Evolutionary conservation across 1,139 yeast species (phyloP), one percentile per base, ranked within the genome.

Genomic region (Debaryomyces psychrophilus): DNA sequence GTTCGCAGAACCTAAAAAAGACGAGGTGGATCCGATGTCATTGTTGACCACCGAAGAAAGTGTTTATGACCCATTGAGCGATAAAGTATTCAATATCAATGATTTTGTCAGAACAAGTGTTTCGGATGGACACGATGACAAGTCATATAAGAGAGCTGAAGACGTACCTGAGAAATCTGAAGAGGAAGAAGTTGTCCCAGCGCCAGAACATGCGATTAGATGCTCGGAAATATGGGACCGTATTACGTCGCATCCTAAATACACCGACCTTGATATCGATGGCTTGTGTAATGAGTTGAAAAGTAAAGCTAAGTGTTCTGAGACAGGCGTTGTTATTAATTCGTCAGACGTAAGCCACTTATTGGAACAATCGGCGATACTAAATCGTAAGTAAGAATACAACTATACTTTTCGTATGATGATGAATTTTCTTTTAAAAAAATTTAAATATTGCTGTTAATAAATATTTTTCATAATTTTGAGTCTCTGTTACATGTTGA

Each of bases 191-290:
- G 62, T 61, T 29, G 70, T 61, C 6, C 68, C 69, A 8, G 69
- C 69, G 8, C 65, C 85, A 60, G 65, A 70, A 65, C 41, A 72
- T 65, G 58, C 68, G 1, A 59, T 61, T 52, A 60, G 82, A 59
- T 93, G 99, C 65, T 83, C 95, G 0, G 97, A 90, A 57, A 87
- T 92, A 18, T 93, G 99, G 99, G 98, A 92, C 64, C 80, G 98
- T 60, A 87, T 93, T 34, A 88, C 97, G 2, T 71, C 95, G 12
- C 97, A 93, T 73, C 98, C 99, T 29, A 83, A 87, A 63, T 93
- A 92, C 66, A 83, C 95, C 5, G 97, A 92, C 50, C 76, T 93
- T 47, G 98, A 93, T 66, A 90, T 93, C 53, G 97, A 92, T 63
- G 95, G 96, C 2, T 78, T 93, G 60, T 93, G 99, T 76, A 65